Conservation (phyloP, 1,139 yeast genomes). For the Kodamaea fungicola region DNA sequence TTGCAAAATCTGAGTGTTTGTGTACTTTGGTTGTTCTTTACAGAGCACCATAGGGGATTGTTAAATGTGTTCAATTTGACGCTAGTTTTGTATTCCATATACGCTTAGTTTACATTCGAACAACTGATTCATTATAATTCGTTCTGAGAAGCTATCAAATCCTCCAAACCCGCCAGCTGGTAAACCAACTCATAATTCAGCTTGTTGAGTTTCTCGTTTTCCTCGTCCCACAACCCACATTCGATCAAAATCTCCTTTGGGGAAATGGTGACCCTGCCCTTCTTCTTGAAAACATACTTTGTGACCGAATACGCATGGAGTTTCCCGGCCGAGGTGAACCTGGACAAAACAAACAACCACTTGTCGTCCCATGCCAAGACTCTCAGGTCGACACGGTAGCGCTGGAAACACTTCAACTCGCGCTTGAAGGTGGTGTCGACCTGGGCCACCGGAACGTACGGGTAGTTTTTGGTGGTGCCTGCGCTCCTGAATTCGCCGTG, state of each 20-base stretch:
- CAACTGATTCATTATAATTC: too few species aligned
- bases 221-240: conserved; percentile 56
- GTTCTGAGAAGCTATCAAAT: too few species aligned
- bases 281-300: conserved; percentile 72
- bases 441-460: conserved; percentile 77
- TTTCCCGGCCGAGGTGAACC: conserved; percentile 49
- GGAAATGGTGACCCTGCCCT: conserved; percentile 64
- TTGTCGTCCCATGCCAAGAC: conserved; percentile 84
- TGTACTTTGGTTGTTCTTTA: too few species aligned
- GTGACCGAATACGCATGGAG: conserved; percentile 65
- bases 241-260: conserved; percentile 58
- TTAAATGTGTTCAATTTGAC: too few species aligned
- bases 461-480: conserved; percentile 33
- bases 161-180: conserved; percentile 27
- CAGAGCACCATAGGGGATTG: too few species aligned
- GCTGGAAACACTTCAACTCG: conserved; percentile 67
- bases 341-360: conserved; percentile 74
- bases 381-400: conserved; percentile 53
- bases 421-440: conserved; percentile 65
- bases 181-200: conserved; percentile 27
- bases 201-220: conserved; percentile 40
- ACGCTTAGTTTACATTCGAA: too few species aligned
- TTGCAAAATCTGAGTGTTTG: too few species aligned
- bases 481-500: conserved; percentile 27
- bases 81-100: too few species aligned